Evolutionary conservation across 108 stramenopile genomes (phyloP), one percentile per base, ranked within the genome.

Genomic region (Seminavis robusta): DNA sequence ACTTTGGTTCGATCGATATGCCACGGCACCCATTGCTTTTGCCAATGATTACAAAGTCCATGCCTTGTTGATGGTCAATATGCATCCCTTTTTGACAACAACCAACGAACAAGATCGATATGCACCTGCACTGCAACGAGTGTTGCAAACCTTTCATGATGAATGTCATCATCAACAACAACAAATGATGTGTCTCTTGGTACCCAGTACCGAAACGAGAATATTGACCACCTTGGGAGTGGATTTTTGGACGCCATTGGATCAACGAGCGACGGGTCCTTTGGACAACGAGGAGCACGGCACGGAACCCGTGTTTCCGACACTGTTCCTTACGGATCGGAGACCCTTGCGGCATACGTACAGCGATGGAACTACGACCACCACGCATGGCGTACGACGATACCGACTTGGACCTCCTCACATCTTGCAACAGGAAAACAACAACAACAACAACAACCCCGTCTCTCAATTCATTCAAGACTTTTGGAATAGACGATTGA

Each of bases 211-310:
- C 25, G 67, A 74, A 33, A 57, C 62, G 17, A 37, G 73, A 11
- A 58, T 74, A 10, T 21, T 74, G 51, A 74, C 62, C 0, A 51
- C 63, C 15, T 74, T 74, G 46, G 73, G 73, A 16, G 51, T 74
- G 9, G 73, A 74, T 59, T 63, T 74, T 42, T 74, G 73, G 73
- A 65, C 67, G 19, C 63, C 43, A 27, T 38, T 74, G 0, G 73
- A 74, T 32, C 67, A 74, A 33, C 42, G 42, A 11, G 36, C 10
- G 11, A 11, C 36, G 10, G 11, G 36, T 36, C 20, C 17, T 43
- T 16, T 43, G 42, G 42, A 43, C 23, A 5, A 16, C n/a, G 15
- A 43, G 4, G 20, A 21, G 15, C 42, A 21, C 5, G 20, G 42
- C 20, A 5, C 42, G 15, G 20, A 16, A 6, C 6, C 6, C 6